phyloP scores from a whole-genome alignment of 176 grass and related monocot genomes.

The Aegilops sharonensis region DNA sequence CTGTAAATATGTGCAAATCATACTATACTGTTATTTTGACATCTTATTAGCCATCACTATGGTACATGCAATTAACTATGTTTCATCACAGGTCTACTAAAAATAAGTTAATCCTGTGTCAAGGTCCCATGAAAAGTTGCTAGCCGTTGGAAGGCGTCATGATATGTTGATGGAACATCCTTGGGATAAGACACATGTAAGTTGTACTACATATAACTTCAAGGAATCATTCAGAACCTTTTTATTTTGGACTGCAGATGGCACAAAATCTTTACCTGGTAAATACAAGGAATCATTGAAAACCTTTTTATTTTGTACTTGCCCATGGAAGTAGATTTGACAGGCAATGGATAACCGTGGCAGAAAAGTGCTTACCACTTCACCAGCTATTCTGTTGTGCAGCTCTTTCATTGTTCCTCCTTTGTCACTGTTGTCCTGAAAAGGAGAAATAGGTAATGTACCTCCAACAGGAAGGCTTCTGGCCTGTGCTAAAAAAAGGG shows the following conservation, averaged over 20 bases:
- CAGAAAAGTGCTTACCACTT: background rate
- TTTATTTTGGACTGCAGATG: background rate
- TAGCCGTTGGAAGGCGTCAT: constrained; percentile 85
- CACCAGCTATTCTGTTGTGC: background rate
- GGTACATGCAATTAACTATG: background rate
- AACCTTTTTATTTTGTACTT: background rate
- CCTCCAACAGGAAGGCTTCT: background rate
- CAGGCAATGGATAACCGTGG: background rate
- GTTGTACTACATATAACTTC: constrained; percentile 23
- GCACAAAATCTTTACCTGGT: constrained; percentile 1
- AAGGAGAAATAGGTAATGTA: background rate
- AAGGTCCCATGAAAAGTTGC: constrained; percentile 61
- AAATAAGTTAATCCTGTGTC: constrained; percentile 63
- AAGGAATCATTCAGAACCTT: too few relatives aligned
- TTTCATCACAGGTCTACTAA: constrained; percentile 60
- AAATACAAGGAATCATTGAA: constrained; percentile 9
- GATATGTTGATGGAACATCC: constrained; percentile 76
- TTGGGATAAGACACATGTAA: constrained; percentile 63
- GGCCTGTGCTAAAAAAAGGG: background rate
- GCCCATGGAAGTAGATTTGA: background rate
- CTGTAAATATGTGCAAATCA: constrained; percentile 8
- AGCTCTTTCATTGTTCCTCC: background rate
- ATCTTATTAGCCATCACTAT: constrained; percentile 21
- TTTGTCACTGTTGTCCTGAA: background rate
- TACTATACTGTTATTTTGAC: background rate